These are phyloP conservation scores for Pachyrhizus erosus DNA, from an alignment of 306 rosid genomes.

Conservation along the genomic window DNA sequence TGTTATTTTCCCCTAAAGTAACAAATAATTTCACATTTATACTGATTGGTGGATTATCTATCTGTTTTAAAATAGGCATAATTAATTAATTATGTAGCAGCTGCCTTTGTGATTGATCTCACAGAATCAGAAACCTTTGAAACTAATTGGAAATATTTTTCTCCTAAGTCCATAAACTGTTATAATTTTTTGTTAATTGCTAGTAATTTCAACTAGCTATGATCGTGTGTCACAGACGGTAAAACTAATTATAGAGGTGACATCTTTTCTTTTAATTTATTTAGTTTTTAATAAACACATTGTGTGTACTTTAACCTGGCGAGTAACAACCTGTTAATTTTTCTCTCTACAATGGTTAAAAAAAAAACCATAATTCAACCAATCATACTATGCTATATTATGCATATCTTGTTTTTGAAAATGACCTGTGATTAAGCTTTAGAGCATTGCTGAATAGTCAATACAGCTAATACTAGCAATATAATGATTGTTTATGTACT, in stretches of 20 bases:
- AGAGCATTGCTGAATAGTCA: slow-evolving; percentile 16
- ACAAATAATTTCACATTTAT: neutral
- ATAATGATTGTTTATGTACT: slow-evolving; percentile 22
- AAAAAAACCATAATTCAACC: slow-evolving; percentile 29
- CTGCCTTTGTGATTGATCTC: slow-evolving; percentile 31
- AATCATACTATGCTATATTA: slow-evolving; percentile 10
- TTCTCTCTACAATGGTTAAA: neutral
- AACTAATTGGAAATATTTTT: slow-evolving; percentile 12
- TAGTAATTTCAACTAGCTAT: slow-evolving; percentile 13
- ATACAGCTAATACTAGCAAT: slow-evolving; percentile 19
- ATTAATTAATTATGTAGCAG: neutral
- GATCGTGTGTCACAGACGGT: neutral
- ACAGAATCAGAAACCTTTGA: slow-evolving; percentile 23
- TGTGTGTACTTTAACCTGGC: neutral
- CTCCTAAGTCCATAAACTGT: slow-evolving; percentile 3
- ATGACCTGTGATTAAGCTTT: slow-evolving; percentile 30
- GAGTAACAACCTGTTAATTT: slow-evolving; percentile 2
- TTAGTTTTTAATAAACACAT: neutral
- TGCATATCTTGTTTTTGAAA: slow-evolving; percentile 29
- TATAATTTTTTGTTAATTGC: neutral
- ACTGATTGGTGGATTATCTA: neutral
- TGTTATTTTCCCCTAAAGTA: neutral
- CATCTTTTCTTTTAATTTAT: neutral
- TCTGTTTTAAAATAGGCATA: slow-evolving; percentile 24
- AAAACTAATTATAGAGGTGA: neutral